Conservation (phyloP, 192 early-diverging fungal species). For the Linnemannia hyalina region DNA sequence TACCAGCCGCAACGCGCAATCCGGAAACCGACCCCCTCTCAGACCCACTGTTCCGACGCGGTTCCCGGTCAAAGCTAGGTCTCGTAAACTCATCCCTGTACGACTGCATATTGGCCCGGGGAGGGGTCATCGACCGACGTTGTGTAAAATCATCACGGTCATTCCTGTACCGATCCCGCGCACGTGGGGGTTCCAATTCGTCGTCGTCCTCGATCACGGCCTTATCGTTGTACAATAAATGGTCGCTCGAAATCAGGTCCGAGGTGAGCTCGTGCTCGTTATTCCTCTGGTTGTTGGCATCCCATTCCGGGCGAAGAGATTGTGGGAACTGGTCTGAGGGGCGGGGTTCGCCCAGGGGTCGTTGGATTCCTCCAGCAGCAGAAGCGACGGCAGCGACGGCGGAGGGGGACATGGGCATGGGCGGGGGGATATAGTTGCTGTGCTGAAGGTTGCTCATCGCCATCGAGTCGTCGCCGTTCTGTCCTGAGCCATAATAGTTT, state of each 20-base stretch:
- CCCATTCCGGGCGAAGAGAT: constrained; percentile 26
- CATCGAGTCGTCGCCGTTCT: constrained; percentile 36
- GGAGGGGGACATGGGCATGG: constrained; percentile 34
- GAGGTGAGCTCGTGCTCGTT: constrained; percentile 29
- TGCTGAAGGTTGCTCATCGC: constrained; percentile 41
- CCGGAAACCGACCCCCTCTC: constrained; percentile 27
- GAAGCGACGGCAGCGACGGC: constrained; percentile 37
- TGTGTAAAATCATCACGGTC: constrained; percentile 36
- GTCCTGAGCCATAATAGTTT: constrained; percentile 34
- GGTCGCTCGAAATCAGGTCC: constrained; percentile 30
- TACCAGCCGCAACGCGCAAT: background rate
- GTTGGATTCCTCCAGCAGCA: background rate
- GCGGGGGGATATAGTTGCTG: constrained; percentile 44
- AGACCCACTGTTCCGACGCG: constrained; percentile 33
- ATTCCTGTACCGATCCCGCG: constrained; percentile 34
- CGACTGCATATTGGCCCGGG: constrained; percentile 49
- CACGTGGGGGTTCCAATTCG: constrained; percentile 38
- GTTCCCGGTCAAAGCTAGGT: constrained; percentile 42
- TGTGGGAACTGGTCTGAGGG: constrained; percentile 41
- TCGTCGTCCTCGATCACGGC: constrained; percentile 42
- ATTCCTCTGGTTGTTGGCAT: background rate
- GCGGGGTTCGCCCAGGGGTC: constrained; percentile 15
- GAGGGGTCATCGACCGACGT: constrained; percentile 48
- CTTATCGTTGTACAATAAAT: constrained; percentile 43
- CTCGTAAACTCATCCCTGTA: constrained; percentile 42